phyloP scores from a whole-genome alignment of 331 rosid species.

The Dryas integrifolia region DNA sequence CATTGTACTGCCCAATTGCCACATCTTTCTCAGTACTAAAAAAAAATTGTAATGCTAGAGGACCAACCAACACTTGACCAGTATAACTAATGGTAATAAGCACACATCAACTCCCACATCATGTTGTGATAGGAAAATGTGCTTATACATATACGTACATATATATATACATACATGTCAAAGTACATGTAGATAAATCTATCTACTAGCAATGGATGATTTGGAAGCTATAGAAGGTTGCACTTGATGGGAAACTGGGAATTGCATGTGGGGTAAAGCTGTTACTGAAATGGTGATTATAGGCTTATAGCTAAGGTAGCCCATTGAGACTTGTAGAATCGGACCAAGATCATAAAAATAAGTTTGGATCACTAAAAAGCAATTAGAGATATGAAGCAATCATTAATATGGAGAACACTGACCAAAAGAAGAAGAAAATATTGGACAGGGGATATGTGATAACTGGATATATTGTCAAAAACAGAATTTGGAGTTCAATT shows the following conservation, averaged over 20 bases:
- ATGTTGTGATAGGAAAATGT: no score
- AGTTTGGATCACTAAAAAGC: not conserved
- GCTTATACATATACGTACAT: conserved; percentile 22
- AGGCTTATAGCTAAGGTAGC: not conserved
- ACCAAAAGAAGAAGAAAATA: no score
- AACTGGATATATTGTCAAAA: no score
- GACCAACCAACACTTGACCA: no score
- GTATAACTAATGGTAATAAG: no score
- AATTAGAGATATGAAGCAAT: no score
- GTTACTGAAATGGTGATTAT: conserved; percentile 41
- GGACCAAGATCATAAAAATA: not conserved
- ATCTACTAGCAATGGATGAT: conserved; percentile 17
- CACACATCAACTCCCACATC: no score
- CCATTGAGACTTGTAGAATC: not conserved
- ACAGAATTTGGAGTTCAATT: no score
- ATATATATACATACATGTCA: not conserved
- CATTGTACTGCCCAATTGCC: conserved; percentile 50
- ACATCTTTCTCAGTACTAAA: conserved; percentile 23
- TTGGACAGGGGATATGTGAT: no score
- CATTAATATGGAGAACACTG: no score
- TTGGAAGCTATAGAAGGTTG: not conserved
- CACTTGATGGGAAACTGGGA: not conserved
- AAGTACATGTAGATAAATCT: conserved; percentile 22
- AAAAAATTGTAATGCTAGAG: not conserved
- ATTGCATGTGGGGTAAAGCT: conserved; percentile 50